These are phyloP conservation scores for Alternaria arbusti DNA, from an alignment of 2,329 filamentous ascomycete genomes.

Conservation along the genomic window DNA sequence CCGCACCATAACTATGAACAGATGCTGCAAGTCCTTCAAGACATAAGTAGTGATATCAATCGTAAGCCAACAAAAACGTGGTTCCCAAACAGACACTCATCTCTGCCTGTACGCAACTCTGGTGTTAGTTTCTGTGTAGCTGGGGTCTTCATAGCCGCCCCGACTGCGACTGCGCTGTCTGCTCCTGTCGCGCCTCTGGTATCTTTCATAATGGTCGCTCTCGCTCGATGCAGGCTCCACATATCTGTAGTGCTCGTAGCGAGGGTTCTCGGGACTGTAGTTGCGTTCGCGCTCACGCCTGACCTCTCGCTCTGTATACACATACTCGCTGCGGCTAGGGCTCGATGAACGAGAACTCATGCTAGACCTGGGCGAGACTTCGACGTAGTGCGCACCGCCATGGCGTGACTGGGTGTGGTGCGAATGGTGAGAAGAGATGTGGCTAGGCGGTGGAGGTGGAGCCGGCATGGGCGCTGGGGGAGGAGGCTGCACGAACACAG, in stretches of 20 bases:
- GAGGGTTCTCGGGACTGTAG: constrained; percentile 43
- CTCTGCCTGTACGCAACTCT: constrained; percentile 35
- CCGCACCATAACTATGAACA: background rate
- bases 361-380: constrained; percentile 51
- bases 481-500: constrained; percentile 48
- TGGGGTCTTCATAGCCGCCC: constrained; percentile 35
- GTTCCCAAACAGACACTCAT: background rate
- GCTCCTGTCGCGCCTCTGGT: constrained; percentile 31
- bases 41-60: background rate
- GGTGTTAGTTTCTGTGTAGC: constrained; percentile 40
- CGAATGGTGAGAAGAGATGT: constrained; percentile 17
- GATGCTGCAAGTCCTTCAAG: background rate
- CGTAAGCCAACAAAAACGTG: background rate
- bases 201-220: constrained; percentile 36
- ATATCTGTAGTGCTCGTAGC: constrained; percentile 57
- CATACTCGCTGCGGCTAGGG: constrained; percentile 47
- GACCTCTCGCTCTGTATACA: constrained; percentile 53
- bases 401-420: constrained; percentile 17
- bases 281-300: constrained; percentile 50
- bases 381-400: constrained; percentile 50
- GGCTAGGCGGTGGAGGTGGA: constrained; percentile 34
- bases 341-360: constrained; percentile 38
- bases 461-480: constrained; percentile 38
- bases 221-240: constrained; percentile 49
- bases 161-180: constrained; percentile 39